Evolutionary conservation across 768 basidiomycete species (phyloP).

Genomic region (Trametopsis cervina): DNA sequence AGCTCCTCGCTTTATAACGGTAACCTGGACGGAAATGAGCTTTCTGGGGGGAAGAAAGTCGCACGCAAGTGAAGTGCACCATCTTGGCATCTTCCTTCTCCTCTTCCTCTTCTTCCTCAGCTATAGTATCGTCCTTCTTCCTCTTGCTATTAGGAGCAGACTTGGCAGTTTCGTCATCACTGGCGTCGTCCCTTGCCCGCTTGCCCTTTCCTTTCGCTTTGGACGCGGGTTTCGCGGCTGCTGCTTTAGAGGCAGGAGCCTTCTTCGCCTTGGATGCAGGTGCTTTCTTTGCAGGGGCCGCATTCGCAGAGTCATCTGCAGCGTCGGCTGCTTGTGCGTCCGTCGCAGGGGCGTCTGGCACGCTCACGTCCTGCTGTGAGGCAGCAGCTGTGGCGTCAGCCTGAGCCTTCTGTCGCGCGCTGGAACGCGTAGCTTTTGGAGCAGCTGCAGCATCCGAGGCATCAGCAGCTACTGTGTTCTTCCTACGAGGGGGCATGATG

Average conservation of each 20-base stretch:
- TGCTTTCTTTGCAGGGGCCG: slow-evolving; percentile 17
- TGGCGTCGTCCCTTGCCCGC: slow-evolving; percentile 12
- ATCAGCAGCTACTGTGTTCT: slow-evolving; percentile 30
- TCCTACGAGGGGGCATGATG: slow-evolving; percentile 37
- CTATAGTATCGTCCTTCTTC: slow-evolving; percentile 15
- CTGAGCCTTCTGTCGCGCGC: slow-evolving; percentile 18
- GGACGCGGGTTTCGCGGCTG: slow-evolving; percentile 13
- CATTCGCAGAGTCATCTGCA: slow-evolving; percentile 14
- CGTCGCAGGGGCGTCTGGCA: slow-evolving; percentile 22
- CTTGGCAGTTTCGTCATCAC: slow-evolving; percentile 7
- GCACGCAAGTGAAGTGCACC: no score
- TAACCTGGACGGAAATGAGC: slow-evolving; percentile 31
- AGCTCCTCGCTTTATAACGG: slow-evolving; percentile 44
- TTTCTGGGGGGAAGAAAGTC: no score
- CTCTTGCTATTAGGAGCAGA: slow-evolving; percentile 10
- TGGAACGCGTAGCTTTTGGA: slow-evolving; percentile 26
- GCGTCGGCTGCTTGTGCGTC: slow-evolving; percentile 10
- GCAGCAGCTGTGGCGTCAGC: no score
- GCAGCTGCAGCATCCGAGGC: slow-evolving; percentile 22
- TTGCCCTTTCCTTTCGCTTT: slow-evolving; percentile 12
- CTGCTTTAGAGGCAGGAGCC: slow-evolving; percentile 15
- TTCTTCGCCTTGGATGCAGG: slow-evolving; percentile 14
- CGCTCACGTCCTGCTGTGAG: no score
- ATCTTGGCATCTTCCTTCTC: slow-evolving; percentile 14
- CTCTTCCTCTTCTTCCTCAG: slow-evolving; percentile 16